These are phyloP conservation scores for Exophiala bonariae DNA, from an alignment of 2,329 filamentous ascomycete genomes.

Conservation along the genomic window DNA sequence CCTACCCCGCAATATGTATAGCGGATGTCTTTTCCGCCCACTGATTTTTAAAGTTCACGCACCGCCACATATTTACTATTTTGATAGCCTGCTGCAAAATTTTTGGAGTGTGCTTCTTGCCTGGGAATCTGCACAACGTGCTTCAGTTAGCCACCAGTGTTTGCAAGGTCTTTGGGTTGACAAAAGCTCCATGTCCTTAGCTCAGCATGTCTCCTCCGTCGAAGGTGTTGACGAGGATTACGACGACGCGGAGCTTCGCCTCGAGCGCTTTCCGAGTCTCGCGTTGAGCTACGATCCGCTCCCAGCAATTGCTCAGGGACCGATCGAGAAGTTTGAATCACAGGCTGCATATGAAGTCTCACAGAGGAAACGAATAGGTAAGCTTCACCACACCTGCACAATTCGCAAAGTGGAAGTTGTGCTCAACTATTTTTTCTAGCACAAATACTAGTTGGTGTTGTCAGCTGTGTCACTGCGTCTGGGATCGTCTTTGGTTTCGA, in stretches of 20 bases:
- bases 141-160: too few relatives aligned
- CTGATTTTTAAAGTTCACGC: too few relatives aligned
- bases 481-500: conserved; percentile 84
- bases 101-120: too few relatives aligned
- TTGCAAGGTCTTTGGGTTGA: too few relatives aligned
- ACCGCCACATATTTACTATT: too few relatives aligned
- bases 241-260: conserved; percentile 19
- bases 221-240: conserved; percentile 50
- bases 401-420: too few relatives aligned
- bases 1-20: too few relatives aligned
- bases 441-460: conserved; percentile 64
- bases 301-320: conserved; percentile 34
- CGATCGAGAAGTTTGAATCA: conserved; percentile 39
- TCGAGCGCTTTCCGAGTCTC: conserved; percentile 33
- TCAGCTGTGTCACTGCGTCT: conserved; percentile 75
- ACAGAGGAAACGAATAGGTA: conserved; percentile 36
- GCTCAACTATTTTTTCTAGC: too few relatives aligned
- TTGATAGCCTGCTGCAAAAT: too few relatives aligned
- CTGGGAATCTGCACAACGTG: too few relatives aligned
- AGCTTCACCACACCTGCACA: too few relatives aligned
- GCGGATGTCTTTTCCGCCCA: too few relatives aligned
- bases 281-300: conserved; percentile 52
- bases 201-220: conserved; percentile 52
- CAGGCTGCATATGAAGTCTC: conserved; percentile 53
- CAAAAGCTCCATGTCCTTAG: conserved; percentile 45